phyloP scores from a whole-genome alignment of 2,329 filamentous ascomycete genomes.

The Diaporthe destruens region DNA sequence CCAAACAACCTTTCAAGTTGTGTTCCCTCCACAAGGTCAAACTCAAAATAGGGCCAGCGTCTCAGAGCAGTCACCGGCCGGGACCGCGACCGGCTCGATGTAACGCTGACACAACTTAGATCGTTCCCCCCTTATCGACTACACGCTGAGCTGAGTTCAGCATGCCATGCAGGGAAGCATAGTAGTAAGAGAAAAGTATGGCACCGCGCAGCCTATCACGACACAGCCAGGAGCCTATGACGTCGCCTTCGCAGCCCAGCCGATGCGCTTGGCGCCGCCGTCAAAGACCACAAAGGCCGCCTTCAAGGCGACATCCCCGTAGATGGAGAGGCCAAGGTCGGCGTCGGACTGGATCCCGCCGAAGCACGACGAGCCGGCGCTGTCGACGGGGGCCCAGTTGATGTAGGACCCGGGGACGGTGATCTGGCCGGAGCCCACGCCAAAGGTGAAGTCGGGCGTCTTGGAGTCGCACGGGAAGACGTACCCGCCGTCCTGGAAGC shows the following conservation, averaged over 20 bases:
- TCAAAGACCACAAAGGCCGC: slow-evolving; percentile 50
- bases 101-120: too few relatives aligned
- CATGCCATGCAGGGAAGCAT: background rate
- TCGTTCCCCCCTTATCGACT: background rate
- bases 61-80: slow-evolving; percentile 5
- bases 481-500: slow-evolving; percentile 53
- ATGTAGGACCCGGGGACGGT: slow-evolving; percentile 58
- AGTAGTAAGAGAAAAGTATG: background rate
- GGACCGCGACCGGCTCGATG: background rate
- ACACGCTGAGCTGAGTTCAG: too few relatives aligned
- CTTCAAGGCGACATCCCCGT: slow-evolving; percentile 50
- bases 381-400: slow-evolving; percentile 49
- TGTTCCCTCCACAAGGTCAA: background rate
- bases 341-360: slow-evolving; percentile 51
- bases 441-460: slow-evolving; percentile 59
- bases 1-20: background rate
- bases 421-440: slow-evolving; percentile 55
- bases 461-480: slow-evolving; percentile 59
- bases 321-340: slow-evolving; percentile 47
- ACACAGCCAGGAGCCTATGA: background rate
- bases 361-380: slow-evolving; percentile 48
- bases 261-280: slow-evolving; percentile 53
- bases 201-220: background rate
- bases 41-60: slow-evolving; percentile 9
- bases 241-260: slow-evolving; percentile 53